phyloP scores from a whole-genome alignment of 1,284 basidiomycete genomes.

The Rhodotorula sp. region DNA sequence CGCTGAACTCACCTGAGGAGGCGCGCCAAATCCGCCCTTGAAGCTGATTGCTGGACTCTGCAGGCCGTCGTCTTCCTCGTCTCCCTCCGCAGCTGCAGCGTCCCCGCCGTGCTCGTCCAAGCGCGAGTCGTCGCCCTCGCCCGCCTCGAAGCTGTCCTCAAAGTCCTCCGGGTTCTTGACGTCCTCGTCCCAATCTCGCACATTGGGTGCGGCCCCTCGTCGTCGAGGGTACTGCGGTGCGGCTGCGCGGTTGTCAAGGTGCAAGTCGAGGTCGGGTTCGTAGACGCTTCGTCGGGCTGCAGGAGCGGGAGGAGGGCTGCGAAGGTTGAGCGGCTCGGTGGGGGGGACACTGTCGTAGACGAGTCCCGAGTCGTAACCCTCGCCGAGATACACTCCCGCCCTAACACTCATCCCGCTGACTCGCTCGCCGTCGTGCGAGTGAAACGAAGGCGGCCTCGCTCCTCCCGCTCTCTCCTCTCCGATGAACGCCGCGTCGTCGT shows the following conservation, averaged over 20 bases:
- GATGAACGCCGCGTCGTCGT: slow-evolving; percentile 4
- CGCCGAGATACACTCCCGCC: slow-evolving; percentile 9
- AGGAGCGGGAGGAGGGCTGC: too few relatives aligned
- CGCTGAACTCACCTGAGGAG: slow-evolving; percentile 25
- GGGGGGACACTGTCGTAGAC: too few relatives aligned
- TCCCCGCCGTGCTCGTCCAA: slow-evolving; percentile 12
- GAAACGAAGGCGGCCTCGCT: slow-evolving; percentile 5
- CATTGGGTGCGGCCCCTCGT: neutral
- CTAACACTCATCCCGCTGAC: neutral
- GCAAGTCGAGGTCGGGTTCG: slow-evolving; percentile 18
- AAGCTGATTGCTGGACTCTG: slow-evolving; percentile 28
- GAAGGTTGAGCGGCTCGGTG: too few relatives aligned
- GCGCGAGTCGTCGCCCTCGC: neutral
- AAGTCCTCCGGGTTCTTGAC: slow-evolving; percentile 27
- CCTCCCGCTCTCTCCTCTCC: neutral
- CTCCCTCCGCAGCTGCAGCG: neutral
- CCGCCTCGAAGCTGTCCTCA: slow-evolving; percentile 34
- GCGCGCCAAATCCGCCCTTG: slow-evolving; percentile 37
- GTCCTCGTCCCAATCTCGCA: slow-evolving; percentile 18
- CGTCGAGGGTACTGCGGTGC: slow-evolving; percentile 3
- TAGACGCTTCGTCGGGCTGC: neutral
- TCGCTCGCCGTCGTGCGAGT: slow-evolving; percentile 5
- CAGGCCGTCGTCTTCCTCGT: slow-evolving; percentile 2
- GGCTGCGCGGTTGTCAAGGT: neutral
- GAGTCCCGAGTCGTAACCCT: slow-evolving; percentile 1